A percentile compares a stretch with the other conserved stretches of the same genome.
These are phyloP conservation scores for Parascedosporium putredinis DNA, from an alignment of 2,329 filamentous ascomycete genomes.

Conservation along the genomic window DNA sequence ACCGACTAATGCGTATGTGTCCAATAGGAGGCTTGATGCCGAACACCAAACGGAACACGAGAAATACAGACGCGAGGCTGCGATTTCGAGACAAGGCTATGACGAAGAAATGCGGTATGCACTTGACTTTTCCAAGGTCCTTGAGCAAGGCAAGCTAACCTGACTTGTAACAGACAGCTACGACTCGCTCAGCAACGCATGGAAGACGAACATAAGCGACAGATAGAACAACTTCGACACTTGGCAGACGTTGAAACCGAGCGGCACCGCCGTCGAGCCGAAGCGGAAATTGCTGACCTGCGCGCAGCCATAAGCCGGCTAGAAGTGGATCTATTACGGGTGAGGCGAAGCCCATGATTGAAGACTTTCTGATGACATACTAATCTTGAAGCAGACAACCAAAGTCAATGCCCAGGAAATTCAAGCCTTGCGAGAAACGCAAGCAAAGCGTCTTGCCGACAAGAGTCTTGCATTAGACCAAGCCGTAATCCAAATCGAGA, in stretches of 20 bases:
- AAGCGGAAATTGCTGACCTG: conserved; percentile 54
- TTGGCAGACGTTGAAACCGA: conserved; percentile 38
- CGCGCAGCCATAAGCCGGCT: conserved; percentile 49
- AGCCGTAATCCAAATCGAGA: background rate
- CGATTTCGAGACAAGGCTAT: conserved; percentile 12
- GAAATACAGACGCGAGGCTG: conserved; percentile 16
- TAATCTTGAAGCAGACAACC: conserved; percentile 33
- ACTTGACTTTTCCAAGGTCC: background rate
- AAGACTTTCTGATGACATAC: background rate
- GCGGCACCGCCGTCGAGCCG: conserved; percentile 35
- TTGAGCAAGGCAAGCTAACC: background rate
- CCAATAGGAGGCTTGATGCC: conserved; percentile 9
- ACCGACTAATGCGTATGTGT: no score
- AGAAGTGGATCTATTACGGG: conserved; percentile 53
- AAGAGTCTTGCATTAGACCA: conserved; percentile 1
- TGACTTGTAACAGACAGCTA: background rate
- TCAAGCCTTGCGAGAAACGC: conserved; percentile 36
- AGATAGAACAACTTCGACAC: conserved; percentile 25
- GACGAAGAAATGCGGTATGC: conserved; percentile 9
- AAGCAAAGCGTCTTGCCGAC: conserved; percentile 24
- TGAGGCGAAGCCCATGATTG: conserved; percentile 16
- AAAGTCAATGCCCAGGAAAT: conserved; percentile 52
- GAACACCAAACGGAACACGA: conserved; percentile 14
- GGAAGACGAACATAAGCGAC: conserved; percentile 16
- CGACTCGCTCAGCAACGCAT: background rate